Conservation (phyloP, 2,329 filamentous ascomycete genomes). For the Pestalotiopsis sp. region DNA sequence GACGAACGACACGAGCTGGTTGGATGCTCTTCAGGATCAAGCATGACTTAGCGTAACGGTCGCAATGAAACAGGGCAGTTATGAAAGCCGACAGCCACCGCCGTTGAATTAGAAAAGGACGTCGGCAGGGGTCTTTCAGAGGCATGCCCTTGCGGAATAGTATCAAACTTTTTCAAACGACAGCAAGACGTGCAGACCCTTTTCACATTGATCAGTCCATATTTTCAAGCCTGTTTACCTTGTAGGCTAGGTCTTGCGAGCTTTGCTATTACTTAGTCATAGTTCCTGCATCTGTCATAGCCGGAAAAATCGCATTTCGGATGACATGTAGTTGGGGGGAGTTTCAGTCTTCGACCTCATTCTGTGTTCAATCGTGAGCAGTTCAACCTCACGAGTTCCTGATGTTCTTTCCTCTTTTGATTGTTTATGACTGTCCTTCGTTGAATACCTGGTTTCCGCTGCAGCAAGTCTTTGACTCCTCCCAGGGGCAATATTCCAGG, state of each 20-base stretch:
- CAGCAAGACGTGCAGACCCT: background rate
- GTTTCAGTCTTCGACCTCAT: background rate
- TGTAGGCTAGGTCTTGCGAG: background rate
- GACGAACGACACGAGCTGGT: background rate
- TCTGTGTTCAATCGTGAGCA: background rate
- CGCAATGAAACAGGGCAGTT: background rate
- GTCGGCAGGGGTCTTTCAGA: background rate
- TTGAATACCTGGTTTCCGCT: background rate
- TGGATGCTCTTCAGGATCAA: background rate
- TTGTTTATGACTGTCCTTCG: background rate
- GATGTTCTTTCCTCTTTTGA: background rate
- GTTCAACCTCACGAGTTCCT: background rate
- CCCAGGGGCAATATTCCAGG: background rate
- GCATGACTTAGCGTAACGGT: background rate
- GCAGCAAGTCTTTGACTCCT: background rate
- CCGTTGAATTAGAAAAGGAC: background rate
- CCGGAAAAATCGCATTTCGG: background rate
- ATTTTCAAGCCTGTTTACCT: background rate
- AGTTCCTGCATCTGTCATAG: background rate
- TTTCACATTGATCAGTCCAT: background rate
- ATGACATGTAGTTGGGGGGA: background rate
- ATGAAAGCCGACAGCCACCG: background rate
- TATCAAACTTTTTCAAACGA: background rate
- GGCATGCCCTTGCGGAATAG: background rate
- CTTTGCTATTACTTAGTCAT: background rate